Evolutionary conservation across 176 grass and related monocot species (phyloP).

Genomic region (Bromus sterilis): DNA sequence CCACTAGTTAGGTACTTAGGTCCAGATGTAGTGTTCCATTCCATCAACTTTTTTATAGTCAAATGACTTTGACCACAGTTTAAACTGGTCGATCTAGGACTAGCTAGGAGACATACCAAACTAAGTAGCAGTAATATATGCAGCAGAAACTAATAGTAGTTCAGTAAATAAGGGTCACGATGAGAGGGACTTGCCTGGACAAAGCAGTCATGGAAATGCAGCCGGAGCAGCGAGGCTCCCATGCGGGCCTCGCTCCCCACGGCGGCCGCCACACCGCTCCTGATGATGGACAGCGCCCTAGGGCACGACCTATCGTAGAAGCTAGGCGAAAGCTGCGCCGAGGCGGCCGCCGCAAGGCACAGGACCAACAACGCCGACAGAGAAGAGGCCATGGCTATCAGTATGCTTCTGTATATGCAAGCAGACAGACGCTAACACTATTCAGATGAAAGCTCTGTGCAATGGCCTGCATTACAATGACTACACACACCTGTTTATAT

Average conservation of each 20-base stretch:
- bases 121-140: not conserved
- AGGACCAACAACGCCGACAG: slow-evolving; percentile 16
- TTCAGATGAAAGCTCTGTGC: not conserved
- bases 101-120: not conserved
- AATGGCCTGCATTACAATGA: not conserved
- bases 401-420: not conserved
- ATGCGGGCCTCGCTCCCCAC: slow-evolving; percentile 50
- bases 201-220: slow-evolving; percentile 94
- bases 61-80: not conserved
- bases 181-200: slow-evolving; percentile 6
- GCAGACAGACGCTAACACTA: not conserved
- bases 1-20: not conserved
- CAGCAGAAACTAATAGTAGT: not conserved
- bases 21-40: not conserved
- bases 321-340: slow-evolving; percentile 55
- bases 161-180: not conserved
- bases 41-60: not conserved
- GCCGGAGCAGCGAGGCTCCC: slow-evolving; percentile 74
- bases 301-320: slow-evolving; percentile 69
- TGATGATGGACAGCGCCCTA: slow-evolving; percentile 32
- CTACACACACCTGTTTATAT: not conserved
- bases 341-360: slow-evolving; percentile 18
- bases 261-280: slow-evolving; percentile 39
- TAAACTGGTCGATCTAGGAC: not conserved
- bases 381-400: not conserved